Evolutionary conservation across 2,329 filamentous ascomycete genomes (phyloP).

Genomic region (Aschersonia sp.): DNA sequence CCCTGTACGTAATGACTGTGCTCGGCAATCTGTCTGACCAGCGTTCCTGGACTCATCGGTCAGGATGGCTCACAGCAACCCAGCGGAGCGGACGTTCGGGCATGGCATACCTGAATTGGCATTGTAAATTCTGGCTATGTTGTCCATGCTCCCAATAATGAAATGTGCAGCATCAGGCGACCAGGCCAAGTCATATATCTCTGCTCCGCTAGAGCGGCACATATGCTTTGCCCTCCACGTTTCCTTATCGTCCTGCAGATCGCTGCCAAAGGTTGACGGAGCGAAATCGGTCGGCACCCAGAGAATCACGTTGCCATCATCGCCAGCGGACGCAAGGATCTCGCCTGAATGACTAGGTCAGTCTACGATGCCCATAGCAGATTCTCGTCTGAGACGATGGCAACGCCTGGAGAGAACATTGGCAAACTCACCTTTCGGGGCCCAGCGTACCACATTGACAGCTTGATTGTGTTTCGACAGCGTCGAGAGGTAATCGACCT

Average conservation of each 20-base stretch:
- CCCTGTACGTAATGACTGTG: slow-evolving; percentile 98
- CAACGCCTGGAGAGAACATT: not conserved
- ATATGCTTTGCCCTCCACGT: slow-evolving; percentile 95
- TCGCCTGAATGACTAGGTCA: slow-evolving; percentile 46
- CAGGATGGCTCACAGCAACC: not conserved
- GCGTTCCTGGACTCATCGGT: slow-evolving; percentile 23
- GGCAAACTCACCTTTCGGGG: slow-evolving; percentile 60
- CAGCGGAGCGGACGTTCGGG: not conserved
- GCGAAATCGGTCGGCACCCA: slow-evolving; percentile 82
- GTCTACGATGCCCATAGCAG: not conserved
- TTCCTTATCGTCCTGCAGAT: slow-evolving; percentile 84
- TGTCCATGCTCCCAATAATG: slow-evolving; percentile 99
- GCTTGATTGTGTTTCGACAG: slow-evolving; percentile 89
- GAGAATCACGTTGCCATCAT: slow-evolving; percentile 91
- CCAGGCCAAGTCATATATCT: slow-evolving; percentile 98
- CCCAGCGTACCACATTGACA: slow-evolving; percentile 95
- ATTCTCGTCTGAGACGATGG: not conserved
- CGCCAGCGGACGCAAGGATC: slow-evolving; percentile 83
- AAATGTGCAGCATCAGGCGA: slow-evolving; percentile 94
- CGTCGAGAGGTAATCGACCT: slow-evolving; percentile 82
- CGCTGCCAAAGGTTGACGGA: slow-evolving; percentile 60
- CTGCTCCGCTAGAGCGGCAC: slow-evolving; percentile 86
- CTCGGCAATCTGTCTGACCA: slow-evolving; percentile 88
- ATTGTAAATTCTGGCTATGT: slow-evolving; percentile 93
- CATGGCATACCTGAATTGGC: slow-evolving; percentile 61